Percentiles rank a stretch among this genome's conserved stretches.
Evolutionary conservation across 2,329 filamentous ascomycete species (phyloP).

Genomic region (Diaporthe sp.): DNA sequence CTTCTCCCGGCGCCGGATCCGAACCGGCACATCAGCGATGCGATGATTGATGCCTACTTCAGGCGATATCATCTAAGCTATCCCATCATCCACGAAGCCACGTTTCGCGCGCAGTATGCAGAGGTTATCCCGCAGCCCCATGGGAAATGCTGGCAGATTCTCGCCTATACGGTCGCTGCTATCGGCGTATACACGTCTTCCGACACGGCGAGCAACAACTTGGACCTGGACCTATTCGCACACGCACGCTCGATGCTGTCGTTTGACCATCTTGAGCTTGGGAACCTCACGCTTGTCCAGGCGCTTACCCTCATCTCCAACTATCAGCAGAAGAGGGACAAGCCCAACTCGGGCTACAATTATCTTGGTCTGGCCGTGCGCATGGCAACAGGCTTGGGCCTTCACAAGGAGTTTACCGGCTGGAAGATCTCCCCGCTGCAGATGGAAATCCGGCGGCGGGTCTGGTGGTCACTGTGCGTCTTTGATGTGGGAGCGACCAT

Average conservation of each 20-base stretch:
- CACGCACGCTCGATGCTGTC: conserved; percentile 49
- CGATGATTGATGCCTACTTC: conserved; percentile 56
- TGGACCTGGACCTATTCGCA: conserved; percentile 64
- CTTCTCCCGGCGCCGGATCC: conserved; percentile 46
- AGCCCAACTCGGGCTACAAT: conserved; percentile 64
- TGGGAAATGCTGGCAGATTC: conserved; percentile 37
- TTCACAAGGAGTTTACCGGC: conserved; percentile 57
- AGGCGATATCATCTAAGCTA: conserved; percentile 56
- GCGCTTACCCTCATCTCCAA: conserved; percentile 48
- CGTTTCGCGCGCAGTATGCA: conserved; percentile 48
- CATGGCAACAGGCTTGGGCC: conserved; percentile 61
- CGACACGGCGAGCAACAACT: conserved; percentile 40
- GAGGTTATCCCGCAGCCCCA: conserved; percentile 38
- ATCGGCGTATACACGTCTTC: conserved; percentile 38
- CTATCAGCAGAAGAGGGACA: conserved; percentile 59
- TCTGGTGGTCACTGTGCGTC: conserved; percentile 55
- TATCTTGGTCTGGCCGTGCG: conserved; percentile 60
- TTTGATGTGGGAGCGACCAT: conserved; percentile 60
- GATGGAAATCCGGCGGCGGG: conserved; percentile 52
- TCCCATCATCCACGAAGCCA: conserved; percentile 58
- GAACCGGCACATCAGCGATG: conserved; percentile 44
- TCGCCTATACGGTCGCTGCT: conserved; percentile 37
- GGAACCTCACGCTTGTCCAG: conserved; percentile 47
- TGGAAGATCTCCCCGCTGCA: conserved; percentile 48
- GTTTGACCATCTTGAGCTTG: conserved; percentile 38